Base-by-base conservation (phyloP, 352 stramenopile species). In the Phytophthora cactorum region DNA sequence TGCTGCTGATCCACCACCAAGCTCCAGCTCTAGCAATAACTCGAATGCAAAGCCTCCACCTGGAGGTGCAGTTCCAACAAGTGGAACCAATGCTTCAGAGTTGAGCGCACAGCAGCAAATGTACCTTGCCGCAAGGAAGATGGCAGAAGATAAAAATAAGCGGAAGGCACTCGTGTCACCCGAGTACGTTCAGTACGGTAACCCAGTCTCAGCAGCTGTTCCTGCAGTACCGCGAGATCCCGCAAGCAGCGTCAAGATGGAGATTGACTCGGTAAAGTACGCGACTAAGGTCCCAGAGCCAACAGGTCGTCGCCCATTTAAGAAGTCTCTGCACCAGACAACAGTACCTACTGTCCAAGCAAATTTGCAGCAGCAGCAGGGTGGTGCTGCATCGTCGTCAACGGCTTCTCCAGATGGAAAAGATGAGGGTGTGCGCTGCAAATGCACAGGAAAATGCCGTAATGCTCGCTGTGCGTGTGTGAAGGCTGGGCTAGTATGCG, bases 391-490 rank as follows among this genome's bases (percentile, higher is more conserved):
- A 41, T 29, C 52, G 52, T 39, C 45, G 22, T 49, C 55, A 44
- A 17, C 22, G 2, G 57, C 59, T 39, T 55, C 32, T 6, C n/a
- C 39, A 29, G 58, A 72, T 56, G 46, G 50, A n/a, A 78, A 77
- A n/a, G 72, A 82, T n/a, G 76, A 84, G 27, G 49, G 44, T 32
- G 57, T 74, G 29, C 84, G 86, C 14, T 95, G 86, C 66, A 92
- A 92, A 70, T 95, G 86, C 60, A 95, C 84, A 4, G 86, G 86
- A 41, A 95, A 92, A 70, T 95, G 86, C 52, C 82, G 86, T 17
- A 95, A 95, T 66, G 84, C 86, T 36, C 84, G 86, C 5, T 95
- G 86, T 39, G 84, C 84, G 11, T 95, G 86, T 52, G 86, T 95
- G 34, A 95, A 95, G 50, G 82, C 81, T 12, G 86, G 86, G 3